Evolutionary conservation across 495 filamentous ascomycete genomes (phyloP), one percentile per base, ranked within the genome.

Genomic region (Entonaema liquescens): DNA sequence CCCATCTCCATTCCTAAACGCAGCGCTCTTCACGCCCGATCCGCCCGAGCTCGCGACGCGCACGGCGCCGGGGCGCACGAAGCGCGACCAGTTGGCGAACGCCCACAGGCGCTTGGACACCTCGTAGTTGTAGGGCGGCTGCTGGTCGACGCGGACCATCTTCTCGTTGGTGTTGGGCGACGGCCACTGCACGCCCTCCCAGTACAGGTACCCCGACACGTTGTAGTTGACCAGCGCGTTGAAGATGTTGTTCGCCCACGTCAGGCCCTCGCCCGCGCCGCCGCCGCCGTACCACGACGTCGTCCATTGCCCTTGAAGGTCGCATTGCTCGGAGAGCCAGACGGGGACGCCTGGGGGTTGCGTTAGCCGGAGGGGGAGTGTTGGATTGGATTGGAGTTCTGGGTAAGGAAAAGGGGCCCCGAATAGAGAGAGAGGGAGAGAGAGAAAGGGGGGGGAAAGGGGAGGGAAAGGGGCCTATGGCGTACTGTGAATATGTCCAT

Each of bases 241-340:
- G 59, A 82, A 83, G 62, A 89, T 83, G 63, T 83, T 81, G 67
- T 83, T 85, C 6, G 86, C 87, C 86, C 85, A 88, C n/a, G 84
- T 83, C 36, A 87, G 67, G 1, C 86, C 87, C 29, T 88, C 87
- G 52, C 82, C 82, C 1, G 78, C 77, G 21, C 77, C 81, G 59
- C 85, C 84, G 50, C 36, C 69, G 12, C 62, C 28, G 74, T 84
- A 84, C 84, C 86, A 89, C 5, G 77, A 62, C 12, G 83, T 81
- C 23, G 75, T 81, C 79, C 81, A 85, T 15, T 61, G 69, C 25
- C 80, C 82, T 62, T 83, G 80, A 15, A 86, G 77, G 64, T 86
- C 84, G 57, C 79, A 83, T 64, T 83, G 78, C 69, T 81, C 80
- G 2, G 76, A 77, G 26, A 81, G 70, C 79, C 80, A 81, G 49